phyloP scores from a whole-genome alignment of 108 stramenopile genomes.

The Cylindrotheca closterium region DNA sequence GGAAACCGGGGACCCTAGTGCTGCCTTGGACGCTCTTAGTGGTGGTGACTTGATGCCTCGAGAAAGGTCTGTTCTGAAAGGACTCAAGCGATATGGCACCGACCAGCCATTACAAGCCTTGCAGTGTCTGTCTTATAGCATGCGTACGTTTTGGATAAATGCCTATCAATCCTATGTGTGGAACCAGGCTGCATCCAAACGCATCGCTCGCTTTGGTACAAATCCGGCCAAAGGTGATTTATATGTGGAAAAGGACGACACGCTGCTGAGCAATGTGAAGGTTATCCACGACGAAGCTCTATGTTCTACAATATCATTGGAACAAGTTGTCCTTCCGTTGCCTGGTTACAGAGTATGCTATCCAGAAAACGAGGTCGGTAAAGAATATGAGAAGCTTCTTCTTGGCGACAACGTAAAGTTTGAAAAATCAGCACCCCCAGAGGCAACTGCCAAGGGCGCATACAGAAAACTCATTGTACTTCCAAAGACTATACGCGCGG shows the following conservation, averaged over 20 bases:
- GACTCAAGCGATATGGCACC: slow-evolving; percentile 64
- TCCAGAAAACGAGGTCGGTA: slow-evolving; percentile 70
- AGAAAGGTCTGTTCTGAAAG: slow-evolving; percentile 68
- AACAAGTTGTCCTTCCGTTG: slow-evolving; percentile 73
- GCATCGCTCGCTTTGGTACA: slow-evolving; percentile 54
- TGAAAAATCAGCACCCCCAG: slow-evolving; percentile 40
- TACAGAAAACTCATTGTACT: slow-evolving; percentile 63
- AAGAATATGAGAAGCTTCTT: slow-evolving; percentile 50
- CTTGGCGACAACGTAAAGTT: slow-evolving; percentile 53
- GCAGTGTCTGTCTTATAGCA: slow-evolving; percentile 53
- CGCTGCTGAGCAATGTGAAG: slow-evolving; percentile 13
- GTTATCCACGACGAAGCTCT: slow-evolving; percentile 27
- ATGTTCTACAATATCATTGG: slow-evolving; percentile 22
- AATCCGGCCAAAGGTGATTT: slow-evolving; percentile 64
- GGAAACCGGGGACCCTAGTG: slow-evolving; percentile 52
- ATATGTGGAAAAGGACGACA: slow-evolving; percentile 29
- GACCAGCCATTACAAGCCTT: slow-evolving; percentile 60
- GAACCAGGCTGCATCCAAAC: slow-evolving; percentile 71
- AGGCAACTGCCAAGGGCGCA: slow-evolving; percentile 75
- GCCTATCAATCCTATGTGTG: slow-evolving; percentile 86
- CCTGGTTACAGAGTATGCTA: slow-evolving; percentile 66
- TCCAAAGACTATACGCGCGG: slow-evolving; percentile 14
- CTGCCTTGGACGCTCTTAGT: slow-evolving; percentile 54
- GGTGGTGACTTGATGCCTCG: slow-evolving; percentile 53
- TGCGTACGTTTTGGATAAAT: slow-evolving; percentile 75